A percentile compares a stretch with the other conserved stretches of the same genome.
Conservation (phyloP, 2,329 filamentous ascomycete genomes). For the Trichoderma polysporum region DNA sequence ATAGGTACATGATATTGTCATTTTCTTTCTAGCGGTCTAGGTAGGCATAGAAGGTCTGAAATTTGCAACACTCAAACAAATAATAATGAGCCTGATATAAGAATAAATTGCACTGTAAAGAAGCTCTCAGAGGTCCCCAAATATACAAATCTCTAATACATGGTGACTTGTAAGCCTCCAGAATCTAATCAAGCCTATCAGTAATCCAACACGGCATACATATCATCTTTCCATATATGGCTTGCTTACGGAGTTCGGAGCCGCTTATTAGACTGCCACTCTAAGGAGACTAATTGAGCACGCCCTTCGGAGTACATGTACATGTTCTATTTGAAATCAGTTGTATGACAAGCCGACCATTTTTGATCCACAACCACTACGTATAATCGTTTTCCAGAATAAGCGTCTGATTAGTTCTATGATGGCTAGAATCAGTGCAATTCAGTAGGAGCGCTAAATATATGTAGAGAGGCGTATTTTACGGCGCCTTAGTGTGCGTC, state of each 20-base stretch:
- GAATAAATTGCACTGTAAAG: too few relatives aligned
- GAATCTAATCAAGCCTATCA: too few relatives aligned
- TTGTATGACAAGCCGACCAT: background rate
- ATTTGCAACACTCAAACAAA: background rate
- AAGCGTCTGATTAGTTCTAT: background rate
- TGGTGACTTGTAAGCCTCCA: too few relatives aligned
- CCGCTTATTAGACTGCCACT: background rate
- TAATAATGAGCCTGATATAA: too few relatives aligned
- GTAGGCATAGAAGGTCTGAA: accelerated
- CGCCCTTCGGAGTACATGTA: background rate
- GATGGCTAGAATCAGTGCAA: background rate
- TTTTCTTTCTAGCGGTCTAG: slow-evolving; percentile 1
- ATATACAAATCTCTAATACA: too few relatives aligned
- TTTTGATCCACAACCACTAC: background rate
- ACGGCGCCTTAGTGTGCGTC: background rate
- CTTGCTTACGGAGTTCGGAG: background rate
- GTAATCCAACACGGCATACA: background rate
- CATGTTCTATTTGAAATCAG: background rate
- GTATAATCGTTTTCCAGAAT: background rate
- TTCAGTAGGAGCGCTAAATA: background rate
- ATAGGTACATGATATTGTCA: slow-evolving; percentile 12
- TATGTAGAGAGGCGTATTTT: background rate
- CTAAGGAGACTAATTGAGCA: background rate
- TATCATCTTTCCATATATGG: background rate
- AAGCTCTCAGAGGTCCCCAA: too few relatives aligned